Evolutionary conservation across 2,329 filamentous ascomycete species (phyloP).

Genomic region (Colletotrichum liaoningense): DNA sequence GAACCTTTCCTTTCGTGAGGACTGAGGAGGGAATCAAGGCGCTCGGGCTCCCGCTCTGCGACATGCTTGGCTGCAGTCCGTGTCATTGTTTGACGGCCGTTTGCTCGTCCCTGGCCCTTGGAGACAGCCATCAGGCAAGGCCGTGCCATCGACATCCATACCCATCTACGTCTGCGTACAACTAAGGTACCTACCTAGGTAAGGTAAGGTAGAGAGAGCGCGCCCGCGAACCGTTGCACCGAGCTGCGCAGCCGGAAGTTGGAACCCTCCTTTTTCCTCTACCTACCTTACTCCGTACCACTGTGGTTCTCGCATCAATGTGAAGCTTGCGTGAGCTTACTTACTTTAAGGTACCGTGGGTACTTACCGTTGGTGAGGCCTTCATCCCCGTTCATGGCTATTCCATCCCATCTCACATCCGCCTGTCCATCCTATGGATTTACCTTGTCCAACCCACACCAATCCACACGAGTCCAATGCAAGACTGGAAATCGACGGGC

Average conservation of each 20-base stretch:
- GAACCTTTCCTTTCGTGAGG: no score
- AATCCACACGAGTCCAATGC: no score
- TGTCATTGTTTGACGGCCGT: slow-evolving; percentile 29
- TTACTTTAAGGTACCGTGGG: no score
- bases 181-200: no score
- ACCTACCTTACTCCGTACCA: no score
- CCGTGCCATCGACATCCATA: background rate
- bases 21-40: background rate
- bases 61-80: slow-evolving; percentile 21
- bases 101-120: slow-evolving; percentile 15
- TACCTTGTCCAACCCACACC: no score
- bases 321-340: background rate
- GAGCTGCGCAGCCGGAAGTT: background rate
- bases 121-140: slow-evolving; percentile 7
- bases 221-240: slow-evolving; percentile 8
- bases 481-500: no score
- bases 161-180: no score
- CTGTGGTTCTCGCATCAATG: background rate
- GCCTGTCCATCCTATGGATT: no score
- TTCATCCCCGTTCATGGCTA: background rate
- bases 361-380: background rate
- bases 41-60: slow-evolving; percentile 15
- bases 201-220: background rate
- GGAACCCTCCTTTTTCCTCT: background rate
- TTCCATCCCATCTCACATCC: background rate